Evolutionary conservation across 768 basidiomycete genomes (phyloP).

Genomic region (Gloeopeniophorella convolvens): DNA sequence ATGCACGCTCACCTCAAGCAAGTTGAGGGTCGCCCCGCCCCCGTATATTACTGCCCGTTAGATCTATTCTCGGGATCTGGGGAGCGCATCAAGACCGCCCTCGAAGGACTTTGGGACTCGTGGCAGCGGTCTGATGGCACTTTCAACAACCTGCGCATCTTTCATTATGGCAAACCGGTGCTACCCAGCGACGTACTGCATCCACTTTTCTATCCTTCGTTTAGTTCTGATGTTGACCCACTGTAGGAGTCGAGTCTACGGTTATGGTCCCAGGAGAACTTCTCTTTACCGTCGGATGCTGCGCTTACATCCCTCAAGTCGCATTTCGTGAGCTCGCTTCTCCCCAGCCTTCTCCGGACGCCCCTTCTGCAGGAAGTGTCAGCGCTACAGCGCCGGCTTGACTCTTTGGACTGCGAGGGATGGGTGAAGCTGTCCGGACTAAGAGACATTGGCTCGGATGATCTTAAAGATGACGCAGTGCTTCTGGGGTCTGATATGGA

Average conservation of each 20-base stretch:
- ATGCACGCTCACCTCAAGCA: conserved; percentile 68
- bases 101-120: conserved; percentile 62
- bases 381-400: conserved; percentile 13
- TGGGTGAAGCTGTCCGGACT: conserved; percentile 4
- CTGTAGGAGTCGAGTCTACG: conserved; percentile 1
- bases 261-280: conserved; percentile 11
- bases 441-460: neutral
- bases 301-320: conserved; percentile 32
- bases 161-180: conserved; percentile 56
- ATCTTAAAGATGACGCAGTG: neutral
- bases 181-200: conserved; percentile 50
- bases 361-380: conserved; percentile 18
- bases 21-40: conserved; percentile 32
- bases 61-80: conserved; percentile 79
- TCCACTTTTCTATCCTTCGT: neutral
- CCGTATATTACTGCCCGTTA: conserved; percentile 72
- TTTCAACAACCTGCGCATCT: conserved; percentile 80
- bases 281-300: conserved; percentile 3
- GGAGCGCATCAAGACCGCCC: conserved; percentile 52
- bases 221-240: conserved; percentile 6
- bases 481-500: too few relatives aligned
- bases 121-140: conserved; percentile 63
- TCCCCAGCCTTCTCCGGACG: conserved; percentile 42
- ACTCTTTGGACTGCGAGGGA: conserved; percentile 17
- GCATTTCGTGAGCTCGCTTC: conserved; percentile 44